Base-by-base conservation (phyloP, 1,284 basidiomycete genomes). In the Fomes fomentarius region DNA sequence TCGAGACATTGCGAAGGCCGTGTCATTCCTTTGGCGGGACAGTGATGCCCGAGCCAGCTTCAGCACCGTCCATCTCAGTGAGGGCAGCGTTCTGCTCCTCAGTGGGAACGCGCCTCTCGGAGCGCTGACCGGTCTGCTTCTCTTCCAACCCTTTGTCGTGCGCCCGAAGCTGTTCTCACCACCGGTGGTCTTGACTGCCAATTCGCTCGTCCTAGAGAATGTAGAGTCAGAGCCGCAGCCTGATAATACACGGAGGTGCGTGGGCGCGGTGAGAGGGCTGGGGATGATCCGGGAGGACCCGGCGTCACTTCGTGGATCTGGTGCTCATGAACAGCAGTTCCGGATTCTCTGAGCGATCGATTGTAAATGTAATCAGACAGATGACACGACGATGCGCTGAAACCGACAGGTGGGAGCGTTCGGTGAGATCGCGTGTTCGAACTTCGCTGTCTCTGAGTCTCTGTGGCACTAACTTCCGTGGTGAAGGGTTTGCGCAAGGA, bases 81-180 rank as follows among this genome's bases (percentile, higher is more conserved):
- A 60, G 12, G 55, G 50, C 2, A 54, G 39, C 40, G 47, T 60
- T 37, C 39, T 60, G 17, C 47, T 60, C 24, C 43, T 57, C 22
- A 57, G 52, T 34, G 58, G 58, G 17, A 60, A 60, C 42, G 54
- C 26, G 12, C 19, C 26, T 1, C 19, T 28, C 5, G 50, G 35
- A 2, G 30, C 26, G 12, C 17, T 60, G 19, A 25, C 21, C 4
- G 55, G 55, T 0, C 46, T 35, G 17, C 31, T 48, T 7, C 42
- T 60, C 21, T 57, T 60, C 47, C 58, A 57, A 34, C 55, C 55
- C 9, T 57, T 54, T 46, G 52, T 60, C 2, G 22, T 44, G 2
- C 54, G 58, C 14, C 58, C 58, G 15, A 54, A 45, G 26, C 42
- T 54, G 31, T 60, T 60, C 44, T 57, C 55, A 9, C 52, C 55